Conservation (phyloP, 306 rosid species). For the Gynostemma pentaphyllum region DNA sequence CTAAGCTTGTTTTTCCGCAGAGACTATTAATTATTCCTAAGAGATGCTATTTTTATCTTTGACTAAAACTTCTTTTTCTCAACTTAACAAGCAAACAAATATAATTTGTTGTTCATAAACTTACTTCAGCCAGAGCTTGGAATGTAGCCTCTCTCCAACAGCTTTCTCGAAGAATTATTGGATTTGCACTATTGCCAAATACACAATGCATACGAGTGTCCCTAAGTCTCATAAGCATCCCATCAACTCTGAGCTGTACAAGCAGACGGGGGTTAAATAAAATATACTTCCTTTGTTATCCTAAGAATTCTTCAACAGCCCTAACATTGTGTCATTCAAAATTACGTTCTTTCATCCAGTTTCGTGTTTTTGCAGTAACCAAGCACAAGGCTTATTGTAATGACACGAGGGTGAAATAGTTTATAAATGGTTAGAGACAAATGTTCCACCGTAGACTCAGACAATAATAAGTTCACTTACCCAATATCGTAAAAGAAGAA, state of each 20-base stretch:
- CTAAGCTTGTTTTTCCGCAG: neutral
- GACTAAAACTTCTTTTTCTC: neutral
- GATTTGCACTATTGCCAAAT: constrained; percentile 43
- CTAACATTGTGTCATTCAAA: neutral
- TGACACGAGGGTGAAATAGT: neutral
- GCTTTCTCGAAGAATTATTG: constrained; percentile 65
- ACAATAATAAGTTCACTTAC: constrained; percentile 36
- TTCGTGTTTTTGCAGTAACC: neutral
- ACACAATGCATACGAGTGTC: constrained; percentile 90
- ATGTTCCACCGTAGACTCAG: neutral
- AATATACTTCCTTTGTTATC: neutral
- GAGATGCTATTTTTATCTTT: neutral
- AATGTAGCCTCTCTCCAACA: constrained; percentile 97
- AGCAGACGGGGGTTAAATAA: too few relatives aligned
- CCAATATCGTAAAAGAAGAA: constrained; percentile 92
- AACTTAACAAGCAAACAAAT: neutral
- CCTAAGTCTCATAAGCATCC: constrained; percentile 84
- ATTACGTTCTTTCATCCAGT: neutral
- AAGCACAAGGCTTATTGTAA: neutral
- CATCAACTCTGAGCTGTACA: constrained; percentile 94
- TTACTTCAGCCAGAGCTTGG: constrained; percentile 66
- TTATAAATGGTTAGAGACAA: neutral
- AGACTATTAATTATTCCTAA: neutral
- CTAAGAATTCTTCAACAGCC: neutral
- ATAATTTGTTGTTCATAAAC: constrained; percentile 16